Evolutionary conservation across 2,329 filamentous ascomycete species (phyloP), one percentile per base, ranked within the genome.

Genomic region (Pestalotiopsis sp.): DNA sequence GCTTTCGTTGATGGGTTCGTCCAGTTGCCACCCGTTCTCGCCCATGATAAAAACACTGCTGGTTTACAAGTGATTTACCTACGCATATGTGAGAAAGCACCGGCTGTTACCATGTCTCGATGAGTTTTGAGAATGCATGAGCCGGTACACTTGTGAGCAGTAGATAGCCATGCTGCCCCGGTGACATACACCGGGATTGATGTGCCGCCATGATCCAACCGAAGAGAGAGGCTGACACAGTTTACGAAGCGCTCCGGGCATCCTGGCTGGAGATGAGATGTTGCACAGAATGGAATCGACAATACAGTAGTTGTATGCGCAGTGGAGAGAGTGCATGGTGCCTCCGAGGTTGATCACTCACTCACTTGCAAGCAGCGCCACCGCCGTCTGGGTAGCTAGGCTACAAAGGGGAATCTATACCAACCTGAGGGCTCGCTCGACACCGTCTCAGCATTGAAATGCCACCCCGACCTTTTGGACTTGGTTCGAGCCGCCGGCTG

Each of bases 381-480:
- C 9, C 17, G 17, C 17, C 45, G 45, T 52, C 17, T n/a, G 20
- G 45, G 45, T n/a, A 14, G 13, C 13, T 9, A n/a, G 45, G 20
- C 45, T 23, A 52, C 45, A 52, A 20, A 9, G 45, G n/a, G 17
- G 11, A 52, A 52, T 52, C 45, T 20, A 52, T 52, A 52, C 45
- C 45, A 17, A 52, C 45, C n/a, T 52, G 45, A n/a, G 17, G 14
- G 20, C 45, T 3, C 17, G 45, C 45, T 52, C 17, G 17, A 9
- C 9, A n/a, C 9, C 45, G 17, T 52, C 14, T 83, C 77, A 96
- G 77, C 93, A 95, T 77, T 97, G 93, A 79, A 97, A 97, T 0
- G 91, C 91, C 20, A 97, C 90, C 0, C 92, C 92, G 3, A 87
- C 82, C 78, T 91, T 96, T 80, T 92, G 92, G 17, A 97, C 94